phyloP scores from a whole-genome alignment of 176 grass and related monocot genomes.

The Bromus sterilis region DNA sequence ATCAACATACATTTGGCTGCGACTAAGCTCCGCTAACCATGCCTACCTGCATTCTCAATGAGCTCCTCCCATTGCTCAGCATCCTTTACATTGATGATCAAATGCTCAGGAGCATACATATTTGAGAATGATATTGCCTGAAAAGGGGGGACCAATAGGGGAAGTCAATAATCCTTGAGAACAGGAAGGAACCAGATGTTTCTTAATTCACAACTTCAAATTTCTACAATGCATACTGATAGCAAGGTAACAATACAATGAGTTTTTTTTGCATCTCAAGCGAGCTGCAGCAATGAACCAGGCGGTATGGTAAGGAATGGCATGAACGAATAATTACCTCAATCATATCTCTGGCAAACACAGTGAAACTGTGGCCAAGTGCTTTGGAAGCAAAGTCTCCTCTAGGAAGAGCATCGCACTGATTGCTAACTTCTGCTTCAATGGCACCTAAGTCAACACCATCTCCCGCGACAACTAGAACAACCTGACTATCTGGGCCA shows the following conservation, averaged over 20 bases:
- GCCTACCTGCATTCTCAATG: constrained; percentile 80
- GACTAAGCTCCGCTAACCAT: not conserved
- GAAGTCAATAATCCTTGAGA: not conserved
- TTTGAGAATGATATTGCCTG: constrained; percentile 92
- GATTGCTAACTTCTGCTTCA: constrained; percentile 79
- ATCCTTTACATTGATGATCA: constrained; percentile 87
- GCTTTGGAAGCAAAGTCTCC: constrained; percentile 95
- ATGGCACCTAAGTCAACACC: constrained; percentile 66
- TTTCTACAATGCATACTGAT: not conserved
- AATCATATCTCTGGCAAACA: constrained; percentile 74
- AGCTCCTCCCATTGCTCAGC: constrained; percentile 82
- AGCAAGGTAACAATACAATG: not conserved
- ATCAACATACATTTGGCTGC: not conserved
- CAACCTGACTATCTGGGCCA: constrained; percentile 95
- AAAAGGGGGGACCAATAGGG: not conserved
- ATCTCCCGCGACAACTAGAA: constrained; percentile 80
- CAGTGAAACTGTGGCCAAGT: constrained; percentile 85
- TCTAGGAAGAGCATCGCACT: constrained; percentile 81
- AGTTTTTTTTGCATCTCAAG: not conserved
- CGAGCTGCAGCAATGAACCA: not conserved
- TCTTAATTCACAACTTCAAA: not conserved
- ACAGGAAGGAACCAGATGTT: not conserved
- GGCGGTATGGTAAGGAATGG: not conserved
- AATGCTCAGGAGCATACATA: constrained; percentile 93
- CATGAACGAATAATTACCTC: constrained; percentile 49